A percentile compares a stretch with the other conserved stretches of the same genome.
Evolutionary conservation across 805 yeast species (phyloP).

Genomic region (Starmerella stigmatis): DNA sequence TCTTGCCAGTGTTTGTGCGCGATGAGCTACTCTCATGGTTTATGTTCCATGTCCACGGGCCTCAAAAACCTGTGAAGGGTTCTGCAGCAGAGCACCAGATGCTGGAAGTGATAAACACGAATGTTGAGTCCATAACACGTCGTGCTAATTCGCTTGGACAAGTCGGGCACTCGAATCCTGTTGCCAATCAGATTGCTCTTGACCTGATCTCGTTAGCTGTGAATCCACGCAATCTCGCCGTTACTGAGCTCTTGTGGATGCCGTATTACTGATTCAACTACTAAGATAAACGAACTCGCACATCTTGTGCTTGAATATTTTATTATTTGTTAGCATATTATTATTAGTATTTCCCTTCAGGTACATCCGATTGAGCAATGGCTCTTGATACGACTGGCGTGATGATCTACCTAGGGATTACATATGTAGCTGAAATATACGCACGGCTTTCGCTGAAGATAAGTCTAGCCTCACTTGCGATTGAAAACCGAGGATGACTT

Average conservation of each 20-base stretch:
- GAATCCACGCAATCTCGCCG: slow-evolving; percentile 81
- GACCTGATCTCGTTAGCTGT: slow-evolving; percentile 92
- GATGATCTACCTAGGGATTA: no score
- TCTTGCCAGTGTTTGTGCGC: slow-evolving; percentile 83
- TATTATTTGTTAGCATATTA: neutral
- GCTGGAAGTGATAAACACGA: slow-evolving; percentile 74
- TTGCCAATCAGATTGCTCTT: slow-evolving; percentile 78
- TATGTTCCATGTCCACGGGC: slow-evolving; percentile 44
- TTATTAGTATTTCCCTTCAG: no score
- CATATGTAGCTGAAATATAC: no score
- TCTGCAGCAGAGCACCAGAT: slow-evolving; percentile 74
- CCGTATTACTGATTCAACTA: slow-evolving; percentile 54
- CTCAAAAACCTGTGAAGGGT: slow-evolving; percentile 51
- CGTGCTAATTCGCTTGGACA: slow-evolving; percentile 72
- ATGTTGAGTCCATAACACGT: slow-evolving; percentile 75
- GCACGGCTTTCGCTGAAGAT: no score
- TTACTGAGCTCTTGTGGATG: slow-evolving; percentile 86
- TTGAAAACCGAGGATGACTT: no score
- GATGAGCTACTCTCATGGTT: slow-evolving; percentile 95
- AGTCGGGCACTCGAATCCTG: slow-evolving; percentile 44
- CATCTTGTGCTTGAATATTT: neutral
- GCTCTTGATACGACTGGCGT: no score
- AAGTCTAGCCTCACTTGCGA: no score
- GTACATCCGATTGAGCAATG: no score
- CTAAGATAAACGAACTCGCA: neutral